Percentiles rank a stretch among this genome's conserved stretches.
These are phyloP conservation scores for Mortierella sp. DNA, from an alignment of 371 early-diverging fungal species.

Conservation along the genomic window DNA sequence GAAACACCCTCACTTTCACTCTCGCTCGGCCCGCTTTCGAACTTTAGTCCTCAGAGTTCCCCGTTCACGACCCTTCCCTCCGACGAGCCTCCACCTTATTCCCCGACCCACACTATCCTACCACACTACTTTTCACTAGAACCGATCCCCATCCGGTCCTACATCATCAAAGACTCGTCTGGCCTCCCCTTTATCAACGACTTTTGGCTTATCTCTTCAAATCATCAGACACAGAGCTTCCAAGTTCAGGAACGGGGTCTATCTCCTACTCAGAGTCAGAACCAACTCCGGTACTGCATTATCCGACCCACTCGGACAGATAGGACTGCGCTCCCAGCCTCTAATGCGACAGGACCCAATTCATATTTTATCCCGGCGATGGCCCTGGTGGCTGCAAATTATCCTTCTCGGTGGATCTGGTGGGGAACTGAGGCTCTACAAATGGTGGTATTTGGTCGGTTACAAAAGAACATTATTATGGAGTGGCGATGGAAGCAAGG, in stretches of 20 bases:
- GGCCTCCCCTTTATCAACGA: conserved; percentile 29
- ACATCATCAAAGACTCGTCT: conserved; percentile 34
- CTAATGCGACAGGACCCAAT: conserved; percentile 13
- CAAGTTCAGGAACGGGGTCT: conserved; percentile 32
- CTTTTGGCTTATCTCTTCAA: conserved; percentile 33
- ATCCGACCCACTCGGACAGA: conserved; percentile 38
- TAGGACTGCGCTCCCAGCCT: conserved; percentile 31
- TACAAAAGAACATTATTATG: conserved; percentile 39
- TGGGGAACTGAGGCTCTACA: conserved; percentile 47
- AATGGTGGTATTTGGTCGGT: conserved; percentile 46
- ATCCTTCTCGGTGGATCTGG: conserved; percentile 43
- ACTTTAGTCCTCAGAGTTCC: conserved; percentile 1
- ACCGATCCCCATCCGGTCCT: conserved; percentile 39
- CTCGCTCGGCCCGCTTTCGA: conserved; percentile 14
- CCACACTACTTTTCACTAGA: conserved; percentile 47
- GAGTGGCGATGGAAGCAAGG: conserved; percentile 45
- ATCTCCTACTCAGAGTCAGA: conserved; percentile 9
- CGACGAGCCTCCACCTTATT: conserved; percentile 41
- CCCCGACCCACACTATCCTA: conserved; percentile 46
- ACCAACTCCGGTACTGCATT: conserved; percentile 36
- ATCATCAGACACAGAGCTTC: conserved; percentile 19
- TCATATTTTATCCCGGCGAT: conserved; percentile 39
- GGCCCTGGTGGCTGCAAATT: conserved; percentile 24
- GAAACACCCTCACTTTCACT: neutral
- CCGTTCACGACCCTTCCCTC: conserved; percentile 3